Conservation (phyloP, 108 stramenopile genomes). For the Mediolabrus comicus region DNA sequence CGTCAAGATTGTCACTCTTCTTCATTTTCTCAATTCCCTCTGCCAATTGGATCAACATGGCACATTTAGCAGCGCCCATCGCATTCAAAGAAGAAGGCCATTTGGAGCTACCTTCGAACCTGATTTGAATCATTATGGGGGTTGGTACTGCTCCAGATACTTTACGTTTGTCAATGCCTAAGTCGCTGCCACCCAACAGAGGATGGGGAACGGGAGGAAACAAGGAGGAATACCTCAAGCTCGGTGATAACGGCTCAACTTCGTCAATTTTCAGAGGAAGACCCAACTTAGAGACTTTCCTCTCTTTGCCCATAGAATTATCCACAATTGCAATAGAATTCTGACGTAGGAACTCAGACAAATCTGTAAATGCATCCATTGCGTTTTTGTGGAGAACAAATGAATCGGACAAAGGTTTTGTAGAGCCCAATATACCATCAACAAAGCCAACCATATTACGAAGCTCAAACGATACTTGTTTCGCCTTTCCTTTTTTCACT, state of each 20-base stretch:
- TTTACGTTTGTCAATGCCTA: constrained; percentile 29
- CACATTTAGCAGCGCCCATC: constrained; percentile 88
- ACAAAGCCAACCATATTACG: constrained; percentile 64
- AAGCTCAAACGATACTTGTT: constrained; percentile 46
- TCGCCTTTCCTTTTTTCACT: constrained; percentile 14
- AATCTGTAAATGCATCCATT: constrained; percentile 66
- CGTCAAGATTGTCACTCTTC: not conserved
- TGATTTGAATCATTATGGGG: constrained; percentile 76
- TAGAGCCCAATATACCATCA: constrained; percentile 43
- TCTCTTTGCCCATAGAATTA: constrained; percentile 19
- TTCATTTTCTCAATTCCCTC: constrained; percentile 76
- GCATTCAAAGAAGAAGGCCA: constrained; percentile 84
- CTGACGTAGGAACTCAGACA: constrained; percentile 69
- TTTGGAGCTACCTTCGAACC: constrained; percentile 75
- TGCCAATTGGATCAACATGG: constrained; percentile 80
- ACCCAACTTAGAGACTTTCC: constrained; percentile 47
- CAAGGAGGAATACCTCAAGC: constrained; percentile 72
- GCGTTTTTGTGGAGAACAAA: constrained; percentile 60
- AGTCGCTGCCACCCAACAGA: constrained; percentile 51
- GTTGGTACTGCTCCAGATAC: constrained; percentile 55
- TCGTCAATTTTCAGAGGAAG: constrained; percentile 80
- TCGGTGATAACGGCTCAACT: constrained; percentile 76
- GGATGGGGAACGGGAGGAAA: constrained; percentile 83
- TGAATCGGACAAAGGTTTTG: constrained; percentile 33
- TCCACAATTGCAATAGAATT: constrained; percentile 32